phyloP scores from a whole-genome alignment of 805 yeast species.

The Candida loeiensis region DNA sequence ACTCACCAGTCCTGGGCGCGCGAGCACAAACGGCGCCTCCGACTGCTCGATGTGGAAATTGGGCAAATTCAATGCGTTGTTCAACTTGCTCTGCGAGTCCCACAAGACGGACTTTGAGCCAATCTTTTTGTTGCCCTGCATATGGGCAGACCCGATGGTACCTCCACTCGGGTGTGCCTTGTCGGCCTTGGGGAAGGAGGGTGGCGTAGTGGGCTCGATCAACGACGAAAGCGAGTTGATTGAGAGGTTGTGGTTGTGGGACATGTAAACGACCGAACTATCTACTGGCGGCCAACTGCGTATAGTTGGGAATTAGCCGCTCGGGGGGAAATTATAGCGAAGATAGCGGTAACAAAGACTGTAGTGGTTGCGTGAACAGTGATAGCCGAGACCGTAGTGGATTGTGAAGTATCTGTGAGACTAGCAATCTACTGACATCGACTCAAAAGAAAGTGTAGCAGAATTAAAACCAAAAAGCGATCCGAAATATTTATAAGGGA shows the following conservation, averaged over 20 bases:
- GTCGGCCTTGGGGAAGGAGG: conserved; percentile 15
- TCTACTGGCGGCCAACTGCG: neutral
- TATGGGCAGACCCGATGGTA: conserved; percentile 2
- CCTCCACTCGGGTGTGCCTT: neutral
- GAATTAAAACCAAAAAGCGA: conserved; percentile 1
- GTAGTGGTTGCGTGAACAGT: neutral
- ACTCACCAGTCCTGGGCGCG: conserved; percentile 5
- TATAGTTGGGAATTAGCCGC: neutral
- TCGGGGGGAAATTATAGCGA: neutral
- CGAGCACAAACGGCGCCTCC: neutral
- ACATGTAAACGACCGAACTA: conserved; percentile 5
- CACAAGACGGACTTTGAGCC: conserved; percentile 23
- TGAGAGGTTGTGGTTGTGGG: conserved; percentile 35
- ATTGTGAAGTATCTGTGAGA: neutral
- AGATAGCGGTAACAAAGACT: neutral
- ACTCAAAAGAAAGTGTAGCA: conserved; percentile 3
- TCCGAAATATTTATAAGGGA: conserved; percentile 3
- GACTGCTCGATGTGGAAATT: conserved; percentile 22
- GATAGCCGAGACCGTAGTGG: neutral
- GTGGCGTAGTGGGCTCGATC: conserved; percentile 53
- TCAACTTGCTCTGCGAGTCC: conserved; percentile 27
- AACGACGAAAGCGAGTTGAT: conserved; percentile 43
- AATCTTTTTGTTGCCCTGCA: conserved; percentile 6
- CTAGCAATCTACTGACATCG: conserved; percentile 2
- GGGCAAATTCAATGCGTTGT: conserved; percentile 26